phyloP scores from a whole-genome alignment of 495 filamentous ascomycete genomes.

The Articulospora tetracladia region DNA sequence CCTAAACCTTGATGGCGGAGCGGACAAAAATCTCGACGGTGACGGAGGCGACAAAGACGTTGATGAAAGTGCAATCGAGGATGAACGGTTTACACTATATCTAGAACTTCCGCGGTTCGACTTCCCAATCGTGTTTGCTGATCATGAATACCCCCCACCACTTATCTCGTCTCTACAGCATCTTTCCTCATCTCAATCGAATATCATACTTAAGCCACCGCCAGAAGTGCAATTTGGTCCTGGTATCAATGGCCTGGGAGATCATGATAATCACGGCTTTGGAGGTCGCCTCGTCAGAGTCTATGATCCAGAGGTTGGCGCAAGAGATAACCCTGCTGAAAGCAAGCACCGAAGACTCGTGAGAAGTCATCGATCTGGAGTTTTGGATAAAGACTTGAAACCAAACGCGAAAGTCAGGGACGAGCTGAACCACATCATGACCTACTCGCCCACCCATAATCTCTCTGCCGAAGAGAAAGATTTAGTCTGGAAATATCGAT shows the following conservation, averaged over 20 bases:
- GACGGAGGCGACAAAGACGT: slow-evolving; percentile 24
- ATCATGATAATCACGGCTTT: slow-evolving; percentile 46
- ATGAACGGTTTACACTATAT: slow-evolving; percentile 69
- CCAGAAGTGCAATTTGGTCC: slow-evolving; percentile 81
- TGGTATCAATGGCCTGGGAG: slow-evolving; percentile 63
- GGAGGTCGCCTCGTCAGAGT: slow-evolving; percentile 67
- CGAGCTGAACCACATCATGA: slow-evolving; percentile 85
- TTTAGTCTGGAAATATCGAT: slow-evolving; percentile 92
- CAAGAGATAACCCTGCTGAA: slow-evolving; percentile 88
- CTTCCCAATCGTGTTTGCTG: slow-evolving; percentile 91
- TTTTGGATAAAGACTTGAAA: slow-evolving; percentile 88
- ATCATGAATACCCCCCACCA: slow-evolving; percentile 85
- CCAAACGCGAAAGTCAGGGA: slow-evolving; percentile 96
- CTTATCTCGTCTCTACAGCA: slow-evolving; percentile 69
- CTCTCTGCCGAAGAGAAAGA: slow-evolving; percentile 90
- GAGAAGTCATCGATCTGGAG: slow-evolving; percentile 87
- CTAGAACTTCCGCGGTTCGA: slow-evolving; percentile 94
- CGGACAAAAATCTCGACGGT: slow-evolving; percentile 32
- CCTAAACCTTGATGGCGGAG: slow-evolving; percentile 18
- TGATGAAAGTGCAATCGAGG: slow-evolving; percentile 35
- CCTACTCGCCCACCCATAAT: slow-evolving; percentile 86
- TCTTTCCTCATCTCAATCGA: slow-evolving; percentile 57
- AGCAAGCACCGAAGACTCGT: slow-evolving; percentile 91
- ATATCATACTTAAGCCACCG: slow-evolving; percentile 67
- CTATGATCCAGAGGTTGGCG: slow-evolving; percentile 91